Evolutionary conservation across 2,329 filamentous ascomycete genomes (phyloP).

Genomic region (Madurella mycetomatis): DNA sequence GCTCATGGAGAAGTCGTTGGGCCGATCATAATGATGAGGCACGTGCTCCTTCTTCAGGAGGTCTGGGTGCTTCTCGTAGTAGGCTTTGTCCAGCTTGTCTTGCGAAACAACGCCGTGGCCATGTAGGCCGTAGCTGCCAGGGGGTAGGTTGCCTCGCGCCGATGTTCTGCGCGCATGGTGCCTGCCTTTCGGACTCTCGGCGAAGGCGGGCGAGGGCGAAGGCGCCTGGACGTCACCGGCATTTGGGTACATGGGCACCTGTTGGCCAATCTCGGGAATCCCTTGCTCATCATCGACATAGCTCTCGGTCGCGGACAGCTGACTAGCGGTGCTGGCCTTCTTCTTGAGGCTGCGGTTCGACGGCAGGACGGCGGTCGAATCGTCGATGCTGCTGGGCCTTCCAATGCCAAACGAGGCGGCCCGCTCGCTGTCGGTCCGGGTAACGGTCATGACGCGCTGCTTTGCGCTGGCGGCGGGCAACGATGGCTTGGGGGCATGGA

Average conservation of each 20-base stretch:
- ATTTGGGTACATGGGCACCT: slow-evolving; percentile 89
- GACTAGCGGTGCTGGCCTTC: slow-evolving; percentile 53
- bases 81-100: slow-evolving; percentile 84
- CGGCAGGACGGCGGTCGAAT: slow-evolving; percentile 36
- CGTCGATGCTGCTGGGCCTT: slow-evolving; percentile 55
- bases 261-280: slow-evolving; percentile 86
- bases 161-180: slow-evolving; percentile 70
- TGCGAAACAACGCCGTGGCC: slow-evolving; percentile 73
- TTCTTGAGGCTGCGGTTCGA: slow-evolving; percentile 54
- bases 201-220: slow-evolving; percentile 61
- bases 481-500: slow-evolving; percentile 86
- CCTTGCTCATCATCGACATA: slow-evolving; percentile 72
- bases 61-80: slow-evolving; percentile 90
- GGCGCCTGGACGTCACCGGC: slow-evolving; percentile 96
- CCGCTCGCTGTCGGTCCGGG: slow-evolving; percentile 83
- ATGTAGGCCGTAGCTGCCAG: slow-evolving; percentile 89
- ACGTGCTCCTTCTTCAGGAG: slow-evolving; percentile 68
- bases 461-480: slow-evolving; percentile 77
- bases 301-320: slow-evolving; percentile 44
- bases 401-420: slow-evolving; percentile 83
- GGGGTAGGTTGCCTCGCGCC: slow-evolving; percentile 64
- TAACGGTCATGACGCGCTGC: slow-evolving; percentile 76
- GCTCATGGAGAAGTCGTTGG: slow-evolving; percentile 76
- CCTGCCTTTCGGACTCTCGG: slow-evolving; percentile 35
- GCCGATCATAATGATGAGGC: slow-evolving; percentile 50